These are phyloP conservation scores for Groenewaldozyma auringiensis DNA, from an alignment of 1,139 yeast genomes.

Conservation along the genomic window DNA sequence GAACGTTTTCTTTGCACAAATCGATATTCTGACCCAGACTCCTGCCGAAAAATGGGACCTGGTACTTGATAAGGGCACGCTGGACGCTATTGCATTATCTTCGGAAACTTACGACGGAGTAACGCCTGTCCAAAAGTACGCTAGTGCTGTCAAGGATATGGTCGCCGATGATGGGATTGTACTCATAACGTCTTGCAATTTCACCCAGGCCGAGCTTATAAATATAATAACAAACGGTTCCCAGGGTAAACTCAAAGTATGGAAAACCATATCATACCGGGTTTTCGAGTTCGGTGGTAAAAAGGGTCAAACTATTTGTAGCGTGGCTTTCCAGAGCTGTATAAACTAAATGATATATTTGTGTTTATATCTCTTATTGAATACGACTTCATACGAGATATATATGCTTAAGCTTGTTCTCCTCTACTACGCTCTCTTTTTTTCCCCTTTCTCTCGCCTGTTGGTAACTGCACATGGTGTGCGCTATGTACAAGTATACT, in stretches of 20 bases:
- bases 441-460: too few species aligned
- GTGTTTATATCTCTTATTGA: neutral
- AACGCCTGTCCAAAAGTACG: slow-evolving; percentile 57
- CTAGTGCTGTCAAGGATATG: slow-evolving; percentile 49
- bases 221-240: slow-evolving; percentile 41
- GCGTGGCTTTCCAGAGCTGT: slow-evolving; percentile 56
- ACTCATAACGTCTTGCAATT: slow-evolving; percentile 89
- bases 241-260: slow-evolving; percentile 35
- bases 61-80: slow-evolving; percentile 85
- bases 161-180: slow-evolving; percentile 40
- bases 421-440: too few species aligned
- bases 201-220: slow-evolving; percentile 69
- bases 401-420: too few species aligned
- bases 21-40: slow-evolving; percentile 35
- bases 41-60: slow-evolving; percentile 49
- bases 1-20: slow-evolving; percentile 40
- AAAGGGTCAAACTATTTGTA: slow-evolving; percentile 80
- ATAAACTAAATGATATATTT: too few species aligned
- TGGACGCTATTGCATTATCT: slow-evolving; percentile 92
- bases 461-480: too few species aligned
- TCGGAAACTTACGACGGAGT: slow-evolving; percentile 41
- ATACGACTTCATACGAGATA: too few species aligned
- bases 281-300: slow-evolving; percentile 82
- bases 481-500: too few species aligned
- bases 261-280: slow-evolving; percentile 68